Percentiles rank a stretch among this genome's conserved stretches.
Conservation (phyloP, 1,284 basidiomycete genomes). For the Vanrija pseudolonga region DNA sequence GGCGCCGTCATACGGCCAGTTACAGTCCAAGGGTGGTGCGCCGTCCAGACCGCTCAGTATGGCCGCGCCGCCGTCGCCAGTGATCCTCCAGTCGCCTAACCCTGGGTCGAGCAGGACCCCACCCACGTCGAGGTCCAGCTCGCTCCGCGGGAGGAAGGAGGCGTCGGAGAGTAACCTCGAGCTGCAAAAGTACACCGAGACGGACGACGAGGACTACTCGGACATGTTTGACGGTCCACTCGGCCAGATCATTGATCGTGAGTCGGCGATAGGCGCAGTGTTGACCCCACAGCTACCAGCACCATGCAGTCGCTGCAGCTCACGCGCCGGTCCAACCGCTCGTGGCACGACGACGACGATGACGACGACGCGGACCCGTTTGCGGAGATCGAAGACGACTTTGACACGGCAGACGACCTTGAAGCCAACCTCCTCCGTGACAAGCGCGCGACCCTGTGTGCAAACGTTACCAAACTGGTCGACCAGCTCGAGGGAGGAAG, state of each 20-base stretch:
- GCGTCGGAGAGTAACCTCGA: constrained; percentile 21
- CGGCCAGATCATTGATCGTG: neutral
- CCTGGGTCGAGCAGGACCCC: constrained; percentile 20
- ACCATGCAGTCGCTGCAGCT: constrained; percentile 53
- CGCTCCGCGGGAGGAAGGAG: constrained; percentile 23
- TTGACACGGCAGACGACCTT: constrained; percentile 78
- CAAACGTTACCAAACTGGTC: constrained; percentile 74
- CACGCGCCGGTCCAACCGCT: constrained; percentile 75
- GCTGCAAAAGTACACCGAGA: constrained; percentile 78
- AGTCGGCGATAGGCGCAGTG: too few species aligned
- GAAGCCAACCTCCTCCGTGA: constrained; percentile 85
- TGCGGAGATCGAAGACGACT: constrained; percentile 85
- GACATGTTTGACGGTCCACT: constrained; percentile 65
- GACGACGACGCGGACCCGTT: constrained; percentile 93
- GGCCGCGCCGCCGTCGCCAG: too few species aligned
- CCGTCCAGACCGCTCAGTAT: too few species aligned
- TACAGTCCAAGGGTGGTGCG: too few species aligned
- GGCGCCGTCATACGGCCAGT: too few species aligned
- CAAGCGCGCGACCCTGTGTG: constrained; percentile 80
- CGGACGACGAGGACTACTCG: constrained; percentile 79
- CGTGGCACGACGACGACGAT: constrained; percentile 81
- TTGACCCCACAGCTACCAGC: constrained; percentile 9
- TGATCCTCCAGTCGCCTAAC: too few species aligned
- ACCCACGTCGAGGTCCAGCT: constrained; percentile 36
- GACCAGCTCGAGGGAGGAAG: constrained; percentile 75